These are phyloP conservation scores for Microbotryum lychnidis-dioicae DNA, from an alignment of 1,284 basidiomycete genomes.

Conservation along the genomic window DNA sequence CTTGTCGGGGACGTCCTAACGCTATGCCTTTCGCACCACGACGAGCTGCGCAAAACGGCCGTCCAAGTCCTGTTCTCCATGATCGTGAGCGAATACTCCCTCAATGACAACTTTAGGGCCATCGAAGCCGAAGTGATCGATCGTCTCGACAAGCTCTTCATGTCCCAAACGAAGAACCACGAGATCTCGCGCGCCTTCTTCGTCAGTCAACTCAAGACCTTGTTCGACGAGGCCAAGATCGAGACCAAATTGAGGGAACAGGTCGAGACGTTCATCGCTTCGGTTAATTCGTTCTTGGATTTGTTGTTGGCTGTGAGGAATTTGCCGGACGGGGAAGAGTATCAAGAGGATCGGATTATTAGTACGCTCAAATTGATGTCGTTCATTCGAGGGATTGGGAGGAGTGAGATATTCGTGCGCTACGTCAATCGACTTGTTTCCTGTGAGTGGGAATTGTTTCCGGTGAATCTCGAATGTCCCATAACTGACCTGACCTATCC, in stretches of 20 bases:
- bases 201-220: conserved; percentile 76
- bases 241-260: conserved; percentile 68
- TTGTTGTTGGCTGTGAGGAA: conserved; percentile 84
- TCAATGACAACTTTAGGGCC: conserved; percentile 33
- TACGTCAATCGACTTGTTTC: conserved; percentile 87
- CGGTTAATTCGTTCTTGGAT: conserved; percentile 87
- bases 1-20: conserved; percentile 86
- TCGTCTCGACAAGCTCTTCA: conserved; percentile 82
- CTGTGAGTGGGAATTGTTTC: conserved; percentile 31
- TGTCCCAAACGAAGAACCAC: conserved; percentile 81
- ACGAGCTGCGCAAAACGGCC: conserved; percentile 78
- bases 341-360: conserved; percentile 85
- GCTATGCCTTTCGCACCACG: conserved; percentile 88
- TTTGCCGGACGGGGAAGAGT: conserved; percentile 87
- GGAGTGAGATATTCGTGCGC: conserved; percentile 41
- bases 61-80: conserved; percentile 84
- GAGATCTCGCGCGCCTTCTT: conserved; percentile 87
- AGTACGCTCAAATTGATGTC: conserved; percentile 87
- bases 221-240: conserved; percentile 72
- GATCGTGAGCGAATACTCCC: conserved; percentile 69
- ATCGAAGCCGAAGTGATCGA: conserved; percentile 91
- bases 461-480: no score
- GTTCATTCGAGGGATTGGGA: conserved; percentile 51
- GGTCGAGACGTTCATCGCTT: conserved; percentile 74
- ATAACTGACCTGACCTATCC: conserved; percentile 49